phyloP scores from a whole-genome alignment of 306 rosid species.

The Lagenaria siceraria region DNA sequence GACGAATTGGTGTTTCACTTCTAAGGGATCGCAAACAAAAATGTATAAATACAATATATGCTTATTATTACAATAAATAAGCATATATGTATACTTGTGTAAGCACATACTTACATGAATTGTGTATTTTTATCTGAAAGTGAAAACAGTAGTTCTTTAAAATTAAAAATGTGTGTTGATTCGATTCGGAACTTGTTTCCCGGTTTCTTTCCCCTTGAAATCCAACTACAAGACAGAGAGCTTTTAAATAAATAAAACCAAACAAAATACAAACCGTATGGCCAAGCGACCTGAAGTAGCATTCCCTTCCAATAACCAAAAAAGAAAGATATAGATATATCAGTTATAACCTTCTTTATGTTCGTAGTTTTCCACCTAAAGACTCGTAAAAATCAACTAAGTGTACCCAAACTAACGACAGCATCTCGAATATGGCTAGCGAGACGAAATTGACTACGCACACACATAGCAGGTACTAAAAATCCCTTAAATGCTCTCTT shows the following conservation, averaged over 20 bases:
- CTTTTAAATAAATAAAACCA: neutral
- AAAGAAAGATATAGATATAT: neutral
- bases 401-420: neutral
- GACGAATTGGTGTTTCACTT: too few relatives aligned
- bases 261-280: neutral
- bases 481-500: neutral
- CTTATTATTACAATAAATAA: too few relatives aligned
- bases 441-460: neutral
- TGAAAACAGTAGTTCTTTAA: too few relatives aligned
- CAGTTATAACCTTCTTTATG: neutral
- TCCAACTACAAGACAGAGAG: too few relatives aligned
- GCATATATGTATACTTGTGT: too few relatives aligned
- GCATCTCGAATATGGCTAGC: neutral
- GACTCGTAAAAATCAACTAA: neutral
- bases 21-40: too few relatives aligned
- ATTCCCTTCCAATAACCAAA: neutral
- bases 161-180: too few relatives aligned
- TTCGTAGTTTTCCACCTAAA: neutral
- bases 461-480: neutral
- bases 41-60: too few relatives aligned
- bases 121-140: too few relatives aligned
- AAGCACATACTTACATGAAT: too few relatives aligned
- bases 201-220: too few relatives aligned
- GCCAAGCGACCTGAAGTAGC: neutral
- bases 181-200: too few relatives aligned